Evolutionary conservation across 1,284 basidiomycete genomes (phyloP).

Genomic region (Xanthoconium separans): DNA sequence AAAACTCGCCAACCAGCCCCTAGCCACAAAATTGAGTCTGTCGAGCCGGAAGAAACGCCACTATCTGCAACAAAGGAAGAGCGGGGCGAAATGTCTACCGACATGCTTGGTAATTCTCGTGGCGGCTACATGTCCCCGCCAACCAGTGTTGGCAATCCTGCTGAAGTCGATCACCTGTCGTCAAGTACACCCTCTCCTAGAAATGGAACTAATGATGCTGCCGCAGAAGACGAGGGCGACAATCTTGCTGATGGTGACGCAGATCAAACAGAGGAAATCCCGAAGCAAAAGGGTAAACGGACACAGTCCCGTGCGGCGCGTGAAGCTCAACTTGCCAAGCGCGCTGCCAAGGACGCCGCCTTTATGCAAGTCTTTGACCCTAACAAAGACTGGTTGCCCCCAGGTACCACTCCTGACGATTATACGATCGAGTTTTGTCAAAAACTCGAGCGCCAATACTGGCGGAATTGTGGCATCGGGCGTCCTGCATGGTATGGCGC

Average conservation of each 20-base stretch:
- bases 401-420: slow-evolving; percentile 65
- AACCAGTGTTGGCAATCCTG: slow-evolving; percentile 23
- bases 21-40: slow-evolving; percentile 20
- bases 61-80: slow-evolving; percentile 27
- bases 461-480: slow-evolving; percentile 88
- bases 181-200: not conserved
- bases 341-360: slow-evolving; percentile 52
- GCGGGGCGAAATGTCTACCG: slow-evolving; percentile 31
- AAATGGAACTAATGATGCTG: slow-evolving; percentile 12
- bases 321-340: slow-evolving; percentile 53
- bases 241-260: slow-evolving; percentile 8
- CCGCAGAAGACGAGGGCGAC: slow-evolving; percentile 16
- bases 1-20: slow-evolving; percentile 18
- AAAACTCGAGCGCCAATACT: slow-evolving; percentile 87
- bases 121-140: slow-evolving; percentile 30
- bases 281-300: slow-evolving; percentile 45
- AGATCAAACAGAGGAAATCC: slow-evolving; percentile 33
- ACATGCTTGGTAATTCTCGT: slow-evolving; percentile 3
- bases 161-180: slow-evolving; percentile 8
- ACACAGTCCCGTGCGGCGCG: slow-evolving; percentile 48
- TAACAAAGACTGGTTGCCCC: slow-evolving; percentile 74
- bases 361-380: slow-evolving; percentile 76
- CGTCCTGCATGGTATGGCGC: slow-evolving; percentile 96
- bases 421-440: slow-evolving; percentile 86
- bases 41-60: slow-evolving; percentile 24